A percentile compares a stretch with the other conserved stretches of the same genome.
Conservation (phyloP, 1,139 yeast genomes). For the Dujonia santamariae region DNA sequence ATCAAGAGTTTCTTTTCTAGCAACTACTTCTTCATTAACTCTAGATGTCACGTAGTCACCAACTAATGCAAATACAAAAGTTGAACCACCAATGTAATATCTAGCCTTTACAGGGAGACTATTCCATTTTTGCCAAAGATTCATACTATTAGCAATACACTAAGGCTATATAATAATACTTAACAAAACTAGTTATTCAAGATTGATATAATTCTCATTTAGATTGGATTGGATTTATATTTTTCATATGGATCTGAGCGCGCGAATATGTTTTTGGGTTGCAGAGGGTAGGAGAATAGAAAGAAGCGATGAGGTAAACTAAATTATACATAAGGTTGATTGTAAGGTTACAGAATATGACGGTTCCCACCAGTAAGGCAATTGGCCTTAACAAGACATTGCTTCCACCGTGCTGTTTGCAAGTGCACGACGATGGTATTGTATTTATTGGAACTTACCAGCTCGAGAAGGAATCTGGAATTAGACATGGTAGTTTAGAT, state of each 20-base stretch:
- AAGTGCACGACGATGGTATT: constrained; percentile 52
- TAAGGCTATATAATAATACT: background rate
- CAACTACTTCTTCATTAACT: constrained; percentile 40
- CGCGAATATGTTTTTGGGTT: too few relatives aligned
- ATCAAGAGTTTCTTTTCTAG: constrained; percentile 18
- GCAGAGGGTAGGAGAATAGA: too few relatives aligned
- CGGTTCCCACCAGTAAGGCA: constrained; percentile 14
- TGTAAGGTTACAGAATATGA: constrained; percentile 8
- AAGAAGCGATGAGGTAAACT: too few relatives aligned
- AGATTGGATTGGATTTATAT: too few relatives aligned
- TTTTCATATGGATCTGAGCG: too few relatives aligned
- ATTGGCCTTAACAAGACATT: constrained; percentile 34
- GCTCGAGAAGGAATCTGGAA: constrained; percentile 54
- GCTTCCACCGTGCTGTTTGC: constrained; percentile 82
- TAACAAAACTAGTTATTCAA: too few relatives aligned
- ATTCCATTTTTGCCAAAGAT: constrained; percentile 45
- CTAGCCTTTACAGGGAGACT: constrained; percentile 50
- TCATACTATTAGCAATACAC: too few relatives aligned
- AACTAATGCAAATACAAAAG: constrained; percentile 47
- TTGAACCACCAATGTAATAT: constrained; percentile 52
- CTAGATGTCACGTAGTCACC: constrained; percentile 50
- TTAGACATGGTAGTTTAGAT: constrained; percentile 74
- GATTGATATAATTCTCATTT: too few relatives aligned
- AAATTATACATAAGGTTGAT: too few relatives aligned
- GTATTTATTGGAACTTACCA: constrained; percentile 78